Evolutionary conservation across 2,329 filamentous ascomycete genomes (phyloP), one percentile per base, ranked within the genome.

Genomic region (Colletotrichum filicis): DNA sequence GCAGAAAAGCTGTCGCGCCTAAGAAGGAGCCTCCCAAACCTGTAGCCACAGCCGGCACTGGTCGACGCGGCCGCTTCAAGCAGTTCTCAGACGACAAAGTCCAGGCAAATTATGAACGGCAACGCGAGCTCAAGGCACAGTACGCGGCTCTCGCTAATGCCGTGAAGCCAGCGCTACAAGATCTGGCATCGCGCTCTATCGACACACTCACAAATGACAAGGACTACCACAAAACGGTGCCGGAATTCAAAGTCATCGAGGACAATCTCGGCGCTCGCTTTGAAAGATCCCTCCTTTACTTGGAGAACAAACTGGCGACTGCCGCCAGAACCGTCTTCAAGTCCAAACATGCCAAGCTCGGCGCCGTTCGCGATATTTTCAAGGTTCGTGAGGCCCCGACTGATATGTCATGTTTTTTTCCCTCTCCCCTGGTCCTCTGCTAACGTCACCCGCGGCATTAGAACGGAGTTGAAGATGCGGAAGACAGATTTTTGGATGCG

Each of bases 121-220:
- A 92, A 79, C 87, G 92, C 76, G 88, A 92, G 76, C 85, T 94
- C 77, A 92, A 92, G 80, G 89, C 90, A 68, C 86, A 86, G 28
- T 94, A 90, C 80, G 87, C 90, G n/a, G 84, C 87, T 71, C 88
- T 94, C 64, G 87, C 90, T 71, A 88, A 89, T 76, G 86, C 88
- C 35, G 82, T 93, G 76, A 93, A 92, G 80, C 89, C 89, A 19
- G 87, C 91, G 11, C 84, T 93, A 16, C 90, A 91, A 71, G 91
- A 93, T 78, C 85, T 94, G 24, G 91, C 91, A 22, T 88, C 90
- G 66, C 87, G 90, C 42, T 88, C 85, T 64, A 82, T 92, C 71
- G 88, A 90, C 61, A 85, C 87, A 71, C 82, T 93, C 71, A 84
- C 90, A 74, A 83, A 87, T 61, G 85, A 90, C 64, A 85, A 88